Base-by-base conservation (phyloP, 2,329 filamentous ascomycete genomes). In the Epichloe brachyelytri region DNA sequence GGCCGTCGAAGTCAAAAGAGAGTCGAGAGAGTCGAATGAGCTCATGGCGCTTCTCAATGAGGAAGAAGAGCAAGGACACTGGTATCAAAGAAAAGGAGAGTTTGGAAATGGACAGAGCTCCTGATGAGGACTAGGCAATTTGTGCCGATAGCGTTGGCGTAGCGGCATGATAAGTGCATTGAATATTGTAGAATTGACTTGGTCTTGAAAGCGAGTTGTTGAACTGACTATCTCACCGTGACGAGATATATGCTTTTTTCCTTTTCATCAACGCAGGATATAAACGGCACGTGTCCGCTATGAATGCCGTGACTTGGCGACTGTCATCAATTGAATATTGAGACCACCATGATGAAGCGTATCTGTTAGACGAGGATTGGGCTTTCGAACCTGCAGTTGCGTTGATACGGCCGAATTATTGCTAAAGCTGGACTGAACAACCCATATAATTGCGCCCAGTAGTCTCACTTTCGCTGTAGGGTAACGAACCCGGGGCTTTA, bases 51-150 rank as follows among this genome's bases (percentile, higher is more conserved):
- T 79, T 79, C 61, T 73, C 76, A 43, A 78, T 78, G 61, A 80
- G 78, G 66, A 80, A 80, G 68, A 79, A 77, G 63, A 75, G 71
- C 55, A 77, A 73, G 57, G 75, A 78, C 43, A 53, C 57, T n/a
- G 50, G 56, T 8, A 45, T 52, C n/a, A 68, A 60, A 57, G 67
- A 69, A 52, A 78, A 75, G 66, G 76, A 79, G 58, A 77, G 75
- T 56, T 58, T 76, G 55, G 78, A 81, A 44, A 60, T 75, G 26
- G 78, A 80, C 8, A 58, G 62, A 41, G 52, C 58, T 34, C 48
- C 54, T n/a, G 64, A 67, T 33, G 63, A 63, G 38, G 63, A 67
- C 8, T 62, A 33, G 33, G 50, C 39, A 26, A 15, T 19, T 15
- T 20, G 17, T 43, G 46, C 40, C 15, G 19, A 43, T 34, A 34